Percentiles rank a stretch among this genome's conserved stretches.
phyloP scores from a whole-genome alignment of 768 basidiomycete species.

The Tricholoma terreum region DNA sequence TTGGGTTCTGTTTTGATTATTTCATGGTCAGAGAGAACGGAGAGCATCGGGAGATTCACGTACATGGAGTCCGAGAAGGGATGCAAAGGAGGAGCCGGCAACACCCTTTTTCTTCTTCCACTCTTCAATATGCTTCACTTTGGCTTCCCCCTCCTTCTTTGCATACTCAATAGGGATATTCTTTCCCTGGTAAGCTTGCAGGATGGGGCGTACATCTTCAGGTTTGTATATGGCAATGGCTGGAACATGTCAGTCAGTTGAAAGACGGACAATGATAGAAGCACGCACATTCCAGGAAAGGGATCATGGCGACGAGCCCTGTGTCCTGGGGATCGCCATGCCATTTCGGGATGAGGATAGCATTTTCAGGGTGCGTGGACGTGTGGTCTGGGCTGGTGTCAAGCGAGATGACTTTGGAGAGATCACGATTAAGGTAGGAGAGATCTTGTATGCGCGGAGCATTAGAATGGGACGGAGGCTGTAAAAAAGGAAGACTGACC shows the following conservation, averaged over 20 bases:
- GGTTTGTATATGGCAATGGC: slow-evolving; percentile 93
- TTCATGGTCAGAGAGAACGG: neutral
- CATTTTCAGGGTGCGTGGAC: slow-evolving; percentile 84
- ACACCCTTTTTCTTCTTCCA: slow-evolving; percentile 59
- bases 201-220: slow-evolving; percentile 81
- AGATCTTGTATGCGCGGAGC: slow-evolving; percentile 57
- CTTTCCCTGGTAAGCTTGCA: slow-evolving; percentile 83
- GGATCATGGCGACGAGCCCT: slow-evolving; percentile 88
- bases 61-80: slow-evolving; percentile 37
- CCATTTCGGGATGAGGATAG: slow-evolving; percentile 84
- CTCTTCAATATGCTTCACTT: slow-evolving; percentile 72
- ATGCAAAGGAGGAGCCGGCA: slow-evolving; percentile 33
- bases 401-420: slow-evolving; percentile 83
- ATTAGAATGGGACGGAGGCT: neutral
- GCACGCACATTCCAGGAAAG: slow-evolving; percentile 87
- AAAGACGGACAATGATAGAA: slow-evolving; percentile 15
- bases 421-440: slow-evolving; percentile 91
- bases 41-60: slow-evolving; percentile 15
- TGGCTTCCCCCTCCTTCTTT: slow-evolving; percentile 81
- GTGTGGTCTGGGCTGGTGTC: slow-evolving; percentile 83
- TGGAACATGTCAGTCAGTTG: slow-evolving; percentile 23
- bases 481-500: slow-evolving; percentile 33
- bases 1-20: slow-evolving; percentile 12
- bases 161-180: slow-evolving; percentile 88
- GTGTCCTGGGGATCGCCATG: slow-evolving; percentile 65